phyloP scores from a whole-genome alignment of 192 early-diverging fungal species.

The Glomus cerebriforme region DNA sequence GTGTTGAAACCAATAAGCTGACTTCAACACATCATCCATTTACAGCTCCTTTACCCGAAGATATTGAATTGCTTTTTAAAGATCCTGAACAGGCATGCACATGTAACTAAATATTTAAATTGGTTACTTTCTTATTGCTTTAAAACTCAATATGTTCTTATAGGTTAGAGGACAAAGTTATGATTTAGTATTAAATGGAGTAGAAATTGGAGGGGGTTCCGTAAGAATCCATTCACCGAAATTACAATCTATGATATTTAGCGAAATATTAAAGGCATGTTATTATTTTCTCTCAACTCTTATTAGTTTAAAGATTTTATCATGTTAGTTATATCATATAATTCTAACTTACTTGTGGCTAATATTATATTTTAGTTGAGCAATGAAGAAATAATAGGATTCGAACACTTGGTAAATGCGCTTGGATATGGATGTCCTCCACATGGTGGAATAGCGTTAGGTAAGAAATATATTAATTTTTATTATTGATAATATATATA shows the following conservation, averaged over 20 bases:
- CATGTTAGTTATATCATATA: not conserved
- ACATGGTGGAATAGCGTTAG: slow-evolving; percentile 86
- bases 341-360: not conserved
- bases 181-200: slow-evolving; percentile 88
- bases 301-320: no score
- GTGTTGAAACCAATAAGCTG: slow-evolving; percentile 52
- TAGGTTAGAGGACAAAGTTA: slow-evolving; percentile 79
- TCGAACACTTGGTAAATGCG: slow-evolving; percentile 81
- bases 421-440: slow-evolving; percentile 85
- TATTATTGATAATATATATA: not conserved
- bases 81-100: slow-evolving; percentile 58
- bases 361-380: slow-evolving; percentile 43
- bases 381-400: slow-evolving; percentile 57
- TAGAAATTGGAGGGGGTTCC: slow-evolving; percentile 90
- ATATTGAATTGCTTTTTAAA: slow-evolving; percentile 62
- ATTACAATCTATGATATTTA: slow-evolving; percentile 76
- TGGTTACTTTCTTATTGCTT: not conserved
- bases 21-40: slow-evolving; percentile 91
- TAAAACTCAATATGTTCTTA: not conserved
- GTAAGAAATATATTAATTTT: slow-evolving; percentile 4
- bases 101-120: not conserved
- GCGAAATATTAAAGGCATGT: slow-evolving; percentile 62
- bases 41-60: slow-evolving; percentile 75
- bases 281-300: no score
- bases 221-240: slow-evolving; percentile 82